These are phyloP conservation scores for Fraxinus sp. DNA, from an alignment of 305 asterid genomes.

Conservation along the genomic window DNA sequence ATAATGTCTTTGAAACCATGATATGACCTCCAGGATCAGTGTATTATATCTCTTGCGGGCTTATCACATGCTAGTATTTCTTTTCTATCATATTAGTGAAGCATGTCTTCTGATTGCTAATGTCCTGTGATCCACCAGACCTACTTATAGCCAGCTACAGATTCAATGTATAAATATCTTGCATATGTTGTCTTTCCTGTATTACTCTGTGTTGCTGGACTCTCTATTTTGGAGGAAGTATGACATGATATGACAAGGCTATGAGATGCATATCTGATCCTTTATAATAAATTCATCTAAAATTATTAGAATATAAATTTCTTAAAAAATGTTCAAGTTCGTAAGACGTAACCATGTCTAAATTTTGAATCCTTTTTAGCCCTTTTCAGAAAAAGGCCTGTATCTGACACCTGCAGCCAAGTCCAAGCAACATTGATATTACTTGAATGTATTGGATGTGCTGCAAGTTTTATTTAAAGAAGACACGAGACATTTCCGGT, in stretches of 20 bases:
- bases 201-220: background rate
- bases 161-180: background rate
- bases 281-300: background rate
- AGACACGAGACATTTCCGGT: background rate
- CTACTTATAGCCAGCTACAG: background rate
- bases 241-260: background rate
- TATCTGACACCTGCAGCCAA: background rate
- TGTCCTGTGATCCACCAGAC: background rate
- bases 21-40: background rate
- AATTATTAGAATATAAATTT: background rate
- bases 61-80: background rate
- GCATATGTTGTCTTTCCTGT: background rate
- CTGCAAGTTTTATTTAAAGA: background rate
- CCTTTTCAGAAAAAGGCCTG: background rate
- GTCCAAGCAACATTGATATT: background rate
- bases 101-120: background rate
- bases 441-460: background rate
- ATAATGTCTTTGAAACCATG: background rate
- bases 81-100: constrained; percentile 6
- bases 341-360: background rate
- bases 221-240: background rate
- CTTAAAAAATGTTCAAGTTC: background rate
- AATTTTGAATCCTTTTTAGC: background rate
- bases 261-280: background rate
- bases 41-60: background rate